These are phyloP conservation scores for Epichloe brachyelytri DNA, from an alignment of 2,329 filamentous ascomycete species.

Conservation along the genomic window DNA sequence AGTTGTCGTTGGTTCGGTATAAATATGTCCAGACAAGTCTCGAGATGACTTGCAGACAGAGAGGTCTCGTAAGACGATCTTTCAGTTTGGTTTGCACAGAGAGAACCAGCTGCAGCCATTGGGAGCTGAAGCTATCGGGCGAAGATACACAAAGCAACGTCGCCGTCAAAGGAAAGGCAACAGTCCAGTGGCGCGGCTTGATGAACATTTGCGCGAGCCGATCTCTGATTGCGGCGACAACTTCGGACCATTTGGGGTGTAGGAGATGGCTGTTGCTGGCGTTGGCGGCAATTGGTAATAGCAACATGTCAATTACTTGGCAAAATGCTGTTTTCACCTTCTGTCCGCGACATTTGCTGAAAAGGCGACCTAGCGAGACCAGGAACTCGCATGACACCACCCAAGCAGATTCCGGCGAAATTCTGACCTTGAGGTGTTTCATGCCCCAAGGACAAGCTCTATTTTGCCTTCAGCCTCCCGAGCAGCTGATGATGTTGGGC, in stretches of 20 bases:
- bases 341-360: slow-evolving; percentile 74
- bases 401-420: slow-evolving; percentile 63
- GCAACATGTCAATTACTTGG: slow-evolving; percentile 72
- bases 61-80: slow-evolving; percentile 63
- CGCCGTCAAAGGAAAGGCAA: slow-evolving; percentile 77
- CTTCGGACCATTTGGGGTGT: slow-evolving; percentile 74
- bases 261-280: slow-evolving; percentile 64
- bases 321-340: slow-evolving; percentile 91
- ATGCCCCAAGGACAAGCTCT: slow-evolving; percentile 83
- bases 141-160: slow-evolving; percentile 81
- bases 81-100: slow-evolving; percentile 71
- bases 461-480: slow-evolving; percentile 67
- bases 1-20: slow-evolving; percentile 65
- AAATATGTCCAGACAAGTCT: slow-evolving; percentile 90
- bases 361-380: slow-evolving; percentile 66
- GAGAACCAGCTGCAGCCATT: slow-evolving; percentile 75
- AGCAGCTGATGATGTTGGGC: slow-evolving; percentile 39
- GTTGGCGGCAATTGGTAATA: slow-evolving; percentile 76
- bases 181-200: slow-evolving; percentile 85
- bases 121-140: slow-evolving; percentile 66
- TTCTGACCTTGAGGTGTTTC: slow-evolving; percentile 72
- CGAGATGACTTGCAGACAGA: slow-evolving; percentile 80
- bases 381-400: slow-evolving; percentile 83
- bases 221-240: slow-evolving; percentile 65
- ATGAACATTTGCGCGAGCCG: slow-evolving; percentile 72